Evolutionary conservation across 2,329 filamentous ascomycete genomes (phyloP).

Genomic region (Aspergillus neoniger): DNA sequence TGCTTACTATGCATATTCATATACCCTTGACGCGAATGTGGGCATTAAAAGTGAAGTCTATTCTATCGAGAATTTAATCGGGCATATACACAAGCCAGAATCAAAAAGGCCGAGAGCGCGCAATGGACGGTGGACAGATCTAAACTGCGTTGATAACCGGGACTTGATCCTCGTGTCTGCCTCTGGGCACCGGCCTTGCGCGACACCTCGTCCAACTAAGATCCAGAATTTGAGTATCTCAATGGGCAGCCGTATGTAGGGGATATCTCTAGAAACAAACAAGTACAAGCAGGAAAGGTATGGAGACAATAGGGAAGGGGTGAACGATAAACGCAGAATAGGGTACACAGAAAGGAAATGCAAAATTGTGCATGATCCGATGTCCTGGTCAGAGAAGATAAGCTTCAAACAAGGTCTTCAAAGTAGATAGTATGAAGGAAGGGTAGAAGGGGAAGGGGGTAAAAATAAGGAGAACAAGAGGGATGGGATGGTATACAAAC

Average conservation of each 20-base stretch:
- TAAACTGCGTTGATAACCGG: conserved; percentile 10
- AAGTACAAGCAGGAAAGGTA: not conserved
- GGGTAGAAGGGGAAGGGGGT: not conserved
- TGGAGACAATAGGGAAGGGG: conserved; percentile 3
- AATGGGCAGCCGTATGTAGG: not conserved
- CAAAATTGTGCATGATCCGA: conserved; percentile 8
- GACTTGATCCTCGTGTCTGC: conserved; percentile 11
- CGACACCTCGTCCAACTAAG: conserved; percentile 1
- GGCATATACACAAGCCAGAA: not conserved
- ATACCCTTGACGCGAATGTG: not conserved
- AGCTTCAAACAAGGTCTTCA: not conserved
- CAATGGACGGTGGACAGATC: not conserved
- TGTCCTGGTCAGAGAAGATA: not conserved
- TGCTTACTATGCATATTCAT: not conserved
- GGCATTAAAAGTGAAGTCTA: not conserved
- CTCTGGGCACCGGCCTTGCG: conserved; percentile 18
- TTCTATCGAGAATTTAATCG: conserved; percentile 14
- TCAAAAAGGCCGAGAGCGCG: not conserved
- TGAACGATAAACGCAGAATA: conserved; percentile 12
- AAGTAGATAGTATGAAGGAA: not conserved
- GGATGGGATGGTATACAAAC: conserved; percentile 4
- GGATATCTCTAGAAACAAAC: conserved; percentile 10
- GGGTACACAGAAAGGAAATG: conserved; percentile 18
- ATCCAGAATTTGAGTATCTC: conserved; percentile 2
- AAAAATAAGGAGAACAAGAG: conserved; percentile 9